Evolutionary conservation across 768 basidiomycete species (phyloP).

Genomic region (Phanerodontia chrysosporium): DNA sequence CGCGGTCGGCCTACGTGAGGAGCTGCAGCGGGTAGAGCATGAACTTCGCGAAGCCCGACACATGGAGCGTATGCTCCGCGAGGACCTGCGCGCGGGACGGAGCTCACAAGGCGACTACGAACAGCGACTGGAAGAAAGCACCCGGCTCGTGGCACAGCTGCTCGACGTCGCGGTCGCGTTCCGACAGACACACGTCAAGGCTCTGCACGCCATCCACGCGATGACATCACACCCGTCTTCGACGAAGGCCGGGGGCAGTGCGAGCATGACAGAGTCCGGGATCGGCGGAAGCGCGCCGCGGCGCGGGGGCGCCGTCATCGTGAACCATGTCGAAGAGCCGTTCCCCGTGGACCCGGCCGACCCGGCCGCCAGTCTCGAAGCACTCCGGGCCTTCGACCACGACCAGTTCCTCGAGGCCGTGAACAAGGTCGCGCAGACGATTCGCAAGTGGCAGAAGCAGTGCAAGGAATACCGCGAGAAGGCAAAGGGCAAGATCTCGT

Average conservation of each 20-base stretch:
- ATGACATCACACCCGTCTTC: conserved; percentile 45
- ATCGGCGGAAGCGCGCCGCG: conserved; percentile 42
- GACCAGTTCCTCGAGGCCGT: conserved; percentile 83
- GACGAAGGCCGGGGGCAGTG: conserved; percentile 33
- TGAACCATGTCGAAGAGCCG: conserved; percentile 54
- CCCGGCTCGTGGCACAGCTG: conserved; percentile 75
- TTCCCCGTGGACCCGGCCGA: conserved; percentile 78
- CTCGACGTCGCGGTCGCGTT: conserved; percentile 77
- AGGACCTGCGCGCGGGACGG: conserved; percentile 68
- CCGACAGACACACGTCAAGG: conserved; percentile 72
- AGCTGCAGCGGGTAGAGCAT: conserved; percentile 65
- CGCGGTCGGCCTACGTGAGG: conserved; percentile 64
- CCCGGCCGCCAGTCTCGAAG: conserved; percentile 62
- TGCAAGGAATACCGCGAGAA: conserved; percentile 94
- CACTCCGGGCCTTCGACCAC: conserved; percentile 73
- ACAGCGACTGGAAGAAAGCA: conserved; percentile 58
- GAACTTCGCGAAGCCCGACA: conserved; percentile 66
- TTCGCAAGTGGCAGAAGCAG: conserved; percentile 96
- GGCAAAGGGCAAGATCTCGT: conserved; percentile 95
- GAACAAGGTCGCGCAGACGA: conserved; percentile 75
- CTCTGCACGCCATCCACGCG: conserved; percentile 55
- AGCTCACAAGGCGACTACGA: conserved; percentile 66
- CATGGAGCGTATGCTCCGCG: conserved; percentile 64
- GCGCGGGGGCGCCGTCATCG: conserved; percentile 36
- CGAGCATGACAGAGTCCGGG: conserved; percentile 44